These are phyloP conservation scores for Candida quercuum DNA, from an alignment of 805 yeast species.

Conservation along the genomic window DNA sequence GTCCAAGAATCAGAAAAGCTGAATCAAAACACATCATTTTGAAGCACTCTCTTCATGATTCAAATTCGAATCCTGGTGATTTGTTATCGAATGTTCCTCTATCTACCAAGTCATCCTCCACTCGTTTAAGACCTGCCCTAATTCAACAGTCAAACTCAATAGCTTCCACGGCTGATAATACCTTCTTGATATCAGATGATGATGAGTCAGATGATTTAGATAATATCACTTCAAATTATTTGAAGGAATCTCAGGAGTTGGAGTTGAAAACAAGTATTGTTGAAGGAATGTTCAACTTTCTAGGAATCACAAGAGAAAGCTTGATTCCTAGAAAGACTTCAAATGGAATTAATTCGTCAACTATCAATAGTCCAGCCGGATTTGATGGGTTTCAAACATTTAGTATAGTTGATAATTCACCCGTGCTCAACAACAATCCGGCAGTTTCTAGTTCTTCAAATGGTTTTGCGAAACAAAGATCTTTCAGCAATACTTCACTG, in stretches of 20 bases:
- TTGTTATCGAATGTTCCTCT: constrained; percentile 76
- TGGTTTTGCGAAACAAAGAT: constrained; percentile 6
- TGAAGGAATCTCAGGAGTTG: neutral
- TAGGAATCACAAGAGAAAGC: constrained; percentile 53
- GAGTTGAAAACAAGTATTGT: constrained; percentile 52
- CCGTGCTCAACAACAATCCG: neutral
- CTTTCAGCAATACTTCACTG: constrained; percentile 17
- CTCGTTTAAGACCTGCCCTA: neutral
- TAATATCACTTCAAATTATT: constrained; percentile 29
- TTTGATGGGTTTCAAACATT: constrained; percentile 11
- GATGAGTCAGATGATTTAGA: constrained; percentile 76
- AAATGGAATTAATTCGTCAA: constrained; percentile 16
- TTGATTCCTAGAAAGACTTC: constrained; percentile 20
- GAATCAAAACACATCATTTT: constrained; percentile 45
- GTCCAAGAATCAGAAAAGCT: constrained; percentile 9
- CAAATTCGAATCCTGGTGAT: constrained; percentile 73
- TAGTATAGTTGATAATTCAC: neutral
- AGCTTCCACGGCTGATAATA: neutral
- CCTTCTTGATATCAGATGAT: constrained; percentile 25
- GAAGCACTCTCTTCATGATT: constrained; percentile 39
- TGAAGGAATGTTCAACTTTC: constrained; percentile 61
- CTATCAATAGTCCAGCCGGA: constrained; percentile 16
- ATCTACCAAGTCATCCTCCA: constrained; percentile 29
- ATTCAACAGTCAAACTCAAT: no score
- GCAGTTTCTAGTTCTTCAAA: neutral